These are phyloP conservation scores for Closterium sp. DNA, from an alignment of 139 green algal genomes.

Conservation along the genomic window DNA sequence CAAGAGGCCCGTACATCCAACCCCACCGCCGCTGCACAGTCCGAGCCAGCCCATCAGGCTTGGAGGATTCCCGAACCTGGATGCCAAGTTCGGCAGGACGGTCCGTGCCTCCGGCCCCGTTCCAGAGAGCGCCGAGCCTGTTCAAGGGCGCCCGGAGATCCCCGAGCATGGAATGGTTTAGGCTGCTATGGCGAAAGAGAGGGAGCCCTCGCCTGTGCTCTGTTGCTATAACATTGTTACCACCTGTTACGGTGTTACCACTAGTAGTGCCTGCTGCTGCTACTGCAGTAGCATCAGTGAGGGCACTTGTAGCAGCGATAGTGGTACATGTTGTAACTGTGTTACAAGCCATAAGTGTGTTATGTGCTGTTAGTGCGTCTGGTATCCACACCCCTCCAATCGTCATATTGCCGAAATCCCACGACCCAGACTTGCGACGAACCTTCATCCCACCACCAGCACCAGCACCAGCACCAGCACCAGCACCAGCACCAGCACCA, in stretches of 20 bases:
- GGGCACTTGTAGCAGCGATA: background rate
- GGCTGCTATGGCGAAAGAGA: background rate
- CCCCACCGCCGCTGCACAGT: background rate
- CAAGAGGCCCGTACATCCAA: background rate
- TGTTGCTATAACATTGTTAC: background rate
- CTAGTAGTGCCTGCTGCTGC: background rate
- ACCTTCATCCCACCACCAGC: background rate
- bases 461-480: background rate
- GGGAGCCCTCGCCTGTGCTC: background rate
- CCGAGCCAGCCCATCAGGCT: background rate
- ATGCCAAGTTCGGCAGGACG: background rate
- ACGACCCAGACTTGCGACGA: background rate
- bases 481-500: background rate
- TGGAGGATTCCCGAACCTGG: background rate
- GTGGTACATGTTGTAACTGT: background rate
- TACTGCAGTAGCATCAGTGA: background rate
- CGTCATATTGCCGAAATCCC: background rate
- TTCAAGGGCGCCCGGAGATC: background rate
- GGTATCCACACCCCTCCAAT: background rate
- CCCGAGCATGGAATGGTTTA: background rate
- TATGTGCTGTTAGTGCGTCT: background rate
- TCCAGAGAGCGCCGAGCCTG: background rate
- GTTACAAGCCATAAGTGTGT: background rate
- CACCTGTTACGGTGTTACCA: background rate
- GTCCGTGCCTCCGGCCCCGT: background rate